Evolutionary conservation across 768 basidiomycete species (phyloP).

Genomic region (Plicaturopsis crispa): DNA sequence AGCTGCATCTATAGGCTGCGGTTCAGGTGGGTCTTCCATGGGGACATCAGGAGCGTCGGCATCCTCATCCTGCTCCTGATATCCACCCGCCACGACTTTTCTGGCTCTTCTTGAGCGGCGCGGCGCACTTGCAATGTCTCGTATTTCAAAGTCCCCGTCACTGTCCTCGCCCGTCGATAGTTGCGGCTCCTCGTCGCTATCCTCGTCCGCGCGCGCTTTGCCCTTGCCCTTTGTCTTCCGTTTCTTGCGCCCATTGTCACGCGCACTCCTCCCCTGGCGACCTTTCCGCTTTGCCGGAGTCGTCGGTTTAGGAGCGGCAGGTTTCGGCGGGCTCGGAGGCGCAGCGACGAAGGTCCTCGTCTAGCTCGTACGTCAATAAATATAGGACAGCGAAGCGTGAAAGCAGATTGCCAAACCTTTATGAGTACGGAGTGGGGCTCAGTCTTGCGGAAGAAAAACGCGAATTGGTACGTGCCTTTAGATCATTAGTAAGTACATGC

Average conservation of each 20-base stretch:
- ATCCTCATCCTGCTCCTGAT: slow-evolving; percentile 18
- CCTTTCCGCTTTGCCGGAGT: slow-evolving; percentile 15
- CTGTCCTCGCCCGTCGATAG: slow-evolving; percentile 11
- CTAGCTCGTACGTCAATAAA: slow-evolving; percentile 16
- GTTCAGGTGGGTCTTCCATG: slow-evolving; percentile 9
- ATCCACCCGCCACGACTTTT: slow-evolving; percentile 16
- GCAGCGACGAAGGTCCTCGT: slow-evolving; percentile 33
- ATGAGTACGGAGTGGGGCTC: slow-evolving; percentile 77
- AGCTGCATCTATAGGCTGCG: too few species aligned
- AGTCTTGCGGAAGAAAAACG: slow-evolving; percentile 79
- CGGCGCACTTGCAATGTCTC: too few species aligned
- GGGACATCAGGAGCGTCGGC: slow-evolving; percentile 11
- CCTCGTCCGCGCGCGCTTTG: slow-evolving; percentile 15
- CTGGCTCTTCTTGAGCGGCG: slow-evolving; percentile 25
- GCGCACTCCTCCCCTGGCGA: slow-evolving; percentile 8
- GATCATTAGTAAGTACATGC: slow-evolving; percentile 3
- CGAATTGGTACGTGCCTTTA: slow-evolving; percentile 82
- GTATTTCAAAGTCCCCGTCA: slow-evolving; percentile 8
- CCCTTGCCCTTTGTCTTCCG: slow-evolving; percentile 32
- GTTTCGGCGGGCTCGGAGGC: slow-evolving; percentile 6
- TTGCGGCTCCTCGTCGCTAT: slow-evolving; percentile 16
- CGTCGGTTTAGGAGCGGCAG: background rate
- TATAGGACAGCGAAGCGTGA: background rate
- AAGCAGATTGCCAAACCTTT: slow-evolving; percentile 48
- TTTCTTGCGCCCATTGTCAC: slow-evolving; percentile 18